Base-by-base conservation (phyloP, 148 eudicot species). In the Chenopodium quinoa region DNA sequence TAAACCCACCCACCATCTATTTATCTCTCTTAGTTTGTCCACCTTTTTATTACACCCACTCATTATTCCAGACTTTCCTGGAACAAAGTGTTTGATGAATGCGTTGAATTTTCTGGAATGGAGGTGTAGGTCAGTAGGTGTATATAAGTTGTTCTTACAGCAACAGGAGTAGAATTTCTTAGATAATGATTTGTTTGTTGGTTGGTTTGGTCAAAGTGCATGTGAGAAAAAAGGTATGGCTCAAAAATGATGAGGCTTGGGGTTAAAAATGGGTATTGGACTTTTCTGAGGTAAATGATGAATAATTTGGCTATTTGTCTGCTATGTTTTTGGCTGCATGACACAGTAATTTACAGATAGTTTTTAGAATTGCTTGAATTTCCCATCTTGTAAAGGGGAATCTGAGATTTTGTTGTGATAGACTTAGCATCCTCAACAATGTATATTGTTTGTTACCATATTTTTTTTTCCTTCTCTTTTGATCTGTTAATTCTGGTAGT, bases 401-500 rank as follows among this genome's bases (percentile, higher is more conserved):
- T 62, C 60, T 19, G 23, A 40, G 34, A 69, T 27, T 11, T 29
- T 69, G 46, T 31, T 1, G 34, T 19, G 19, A 25, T 54, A 54
- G 20, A 54, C 19, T 54, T 66, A 65, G 47, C n/a, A 48, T 65
- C 23, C 1, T 16, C 65, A 56, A 25, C 27, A 14, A 22, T 44
- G 64, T 67, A 29, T 72, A 40, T 48, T 65, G 17, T 40, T 37
- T 34, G 4, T 34, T 34, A 34, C 40, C 40, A 6, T 34, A 3
- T 5, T 34, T 34, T 34, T 34, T 34, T 34, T 34, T 34, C 4
- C 4, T 34, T 6, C 32, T 74, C 66, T 31, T 14, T 73, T 78
- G 25, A 58, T 77, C 73, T 84, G 62, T 77, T 87, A 29, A 80
- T 37, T 34, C 69, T 82, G 73, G 44, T 73, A 32, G 46, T 17